Base-by-base conservation (phyloP, 2,329 filamentous ascomycete genomes). In the Diaporthe humulicola region DNA sequence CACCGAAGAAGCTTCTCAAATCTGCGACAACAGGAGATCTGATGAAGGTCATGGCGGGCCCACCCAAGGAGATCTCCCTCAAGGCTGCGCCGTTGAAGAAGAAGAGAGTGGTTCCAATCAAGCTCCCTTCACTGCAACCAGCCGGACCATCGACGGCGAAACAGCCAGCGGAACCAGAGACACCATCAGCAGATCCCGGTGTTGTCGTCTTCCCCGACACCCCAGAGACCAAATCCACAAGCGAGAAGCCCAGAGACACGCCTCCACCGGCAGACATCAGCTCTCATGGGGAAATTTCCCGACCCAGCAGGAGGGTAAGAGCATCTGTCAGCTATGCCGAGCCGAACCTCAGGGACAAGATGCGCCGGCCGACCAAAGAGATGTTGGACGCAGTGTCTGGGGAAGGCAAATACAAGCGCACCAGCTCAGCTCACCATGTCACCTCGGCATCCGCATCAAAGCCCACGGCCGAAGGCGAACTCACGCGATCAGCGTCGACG, bases 291-390 rank as follows among this genome's bases (percentile, higher is more conserved):
- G 89, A 93, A 78, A 89, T 89, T 38, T 87, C 90, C 38, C 89
- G 94, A 58, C 90, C 90, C 30, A 93, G 92, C 78, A 88, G 94
- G 77, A 90, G 94, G 77, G 90, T 91, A 64, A 88, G 93, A 79
- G 85, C 90, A 15, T 88, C 91, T 67, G 90, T 97, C 76, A 96
- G 93, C 85, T 97, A 97, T 82, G 93, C 94, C 15, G 94, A 96
- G 82, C 94, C 94, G 1, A 96, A 94, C 79, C 86, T 97, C 56
- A 89, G 93, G 76, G 93, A 93, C 80, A 97, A 97, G 85, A 96
- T 97, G 94, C 90, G 94, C 74, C 90, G 94, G 75, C 94, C 94
- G 30, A 94, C 93, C 1, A 94, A 94, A 80, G 91, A 94, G 77
- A 84, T 96, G 14, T 90, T 93, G 48, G 93, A 95, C 81, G 94